These are phyloP conservation scores for Podospora fimiseda DNA, from an alignment of 495 filamentous ascomycete species.

Conservation along the genomic window DNA sequence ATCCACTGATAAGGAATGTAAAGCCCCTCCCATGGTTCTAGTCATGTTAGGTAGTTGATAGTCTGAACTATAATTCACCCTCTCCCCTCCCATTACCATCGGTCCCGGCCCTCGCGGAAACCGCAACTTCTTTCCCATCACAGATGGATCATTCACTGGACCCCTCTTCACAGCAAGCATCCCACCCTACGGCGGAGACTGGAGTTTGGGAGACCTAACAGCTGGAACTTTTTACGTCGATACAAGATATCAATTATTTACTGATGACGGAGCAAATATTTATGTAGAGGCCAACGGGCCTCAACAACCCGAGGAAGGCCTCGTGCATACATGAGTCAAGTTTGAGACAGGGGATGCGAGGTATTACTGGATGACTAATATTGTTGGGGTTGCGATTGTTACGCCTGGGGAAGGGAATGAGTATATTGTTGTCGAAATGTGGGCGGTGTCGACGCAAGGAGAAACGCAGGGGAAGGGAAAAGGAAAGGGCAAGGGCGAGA, in stretches of 20 bases:
- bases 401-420: too few species aligned
- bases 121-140: constrained; percentile 7
- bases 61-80: too few species aligned
- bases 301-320: constrained; percentile 1
- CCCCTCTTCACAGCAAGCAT: constrained; percentile 4
- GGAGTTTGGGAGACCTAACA: constrained; percentile 6
- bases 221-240: constrained; percentile 4
- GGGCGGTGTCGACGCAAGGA: too few species aligned
- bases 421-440: too few species aligned
- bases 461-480: too few species aligned
- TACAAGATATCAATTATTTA: constrained; percentile 6
- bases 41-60: too few species aligned
- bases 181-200: constrained; percentile 9
- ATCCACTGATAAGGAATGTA: too few species aligned
- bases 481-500: too few species aligned
- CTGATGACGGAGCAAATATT: constrained; percentile 11
- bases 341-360: constrained; percentile 8
- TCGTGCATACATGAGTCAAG: constrained; percentile 1
- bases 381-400: constrained; percentile 10
- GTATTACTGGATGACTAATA: constrained; percentile 12
- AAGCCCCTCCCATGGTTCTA: too few species aligned
- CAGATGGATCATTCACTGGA: constrained; percentile 11
- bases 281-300: constrained; percentile 4
- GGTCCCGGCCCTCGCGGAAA: constrained; percentile 8
- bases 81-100: constrained; percentile 2